Base-by-base conservation (phyloP, 345 rosid genomes). In the Salix brachista region DNA sequence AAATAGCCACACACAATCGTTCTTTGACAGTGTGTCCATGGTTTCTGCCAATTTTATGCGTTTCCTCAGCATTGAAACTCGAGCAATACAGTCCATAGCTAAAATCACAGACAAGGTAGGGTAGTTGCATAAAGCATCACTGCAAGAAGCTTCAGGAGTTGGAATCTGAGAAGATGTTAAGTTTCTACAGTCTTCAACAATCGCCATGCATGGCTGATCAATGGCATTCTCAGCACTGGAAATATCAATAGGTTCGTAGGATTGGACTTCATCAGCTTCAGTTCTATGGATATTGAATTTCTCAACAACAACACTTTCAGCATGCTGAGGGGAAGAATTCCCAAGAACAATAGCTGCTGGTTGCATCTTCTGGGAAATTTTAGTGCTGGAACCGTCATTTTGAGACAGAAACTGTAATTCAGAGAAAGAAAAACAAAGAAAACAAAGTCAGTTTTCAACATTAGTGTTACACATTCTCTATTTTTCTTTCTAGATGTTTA, bases 1-100 rank as follows among this genome's bases (percentile, higher is more conserved):
- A 77, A 91, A 89, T 42, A 93, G 83, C 98, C 98, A 96, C 61
- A 81, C 52, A 28, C 91, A 87, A 26, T 90, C 92, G 11, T 68
- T 81, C 77, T 84, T 86, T 18, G 89, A 73, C 26, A 91, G 80
- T 5, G 67, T 66, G 69, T 65, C 78, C 77, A 46, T 72, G 7
- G 81, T 77, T 81, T 91, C 98, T 14, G 88, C 78, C 16, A 74
- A 75, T 70, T 72, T 72, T 83, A 93, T 89, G 44, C 83, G 88
- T 77, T 90, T 90, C 84, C 84, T 89, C 79, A 96, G 90, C 83
- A 65, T 85, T 6, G 89, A 90, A 34, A 86, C 91, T 60, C 92
- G 87, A 4, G 90, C 84, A 36, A 96, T 94, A 21, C 92, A 80
- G 76, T 89, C 92, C 97, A 92, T 87, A 39, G 83, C 87, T 25